phyloP scores from a whole-genome alignment of 116 monocot species.

The Trichopus zeylanicus region DNA sequence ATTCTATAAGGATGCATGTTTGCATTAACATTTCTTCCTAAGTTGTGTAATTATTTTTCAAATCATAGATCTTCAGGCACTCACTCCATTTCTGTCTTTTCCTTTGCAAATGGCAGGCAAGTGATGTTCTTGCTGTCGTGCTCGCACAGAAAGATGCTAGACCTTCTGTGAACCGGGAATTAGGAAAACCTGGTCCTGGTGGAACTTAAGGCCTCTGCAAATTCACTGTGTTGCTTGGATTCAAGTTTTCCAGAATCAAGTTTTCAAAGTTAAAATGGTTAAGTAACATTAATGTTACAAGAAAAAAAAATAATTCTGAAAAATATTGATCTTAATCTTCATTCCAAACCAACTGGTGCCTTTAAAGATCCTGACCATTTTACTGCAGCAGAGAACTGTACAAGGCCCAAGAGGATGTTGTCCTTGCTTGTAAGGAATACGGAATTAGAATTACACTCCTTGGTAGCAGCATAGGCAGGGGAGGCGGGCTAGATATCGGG shows the following conservation, averaged over 20 bases:
- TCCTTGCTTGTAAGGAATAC: conserved; percentile 73
- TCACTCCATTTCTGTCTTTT: no score
- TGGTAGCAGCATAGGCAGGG: conserved; percentile 82
- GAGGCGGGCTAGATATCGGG: conserved; percentile 85
- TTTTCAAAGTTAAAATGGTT: not conserved
- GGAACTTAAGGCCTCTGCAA: conserved; percentile 57
- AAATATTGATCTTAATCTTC: no score
- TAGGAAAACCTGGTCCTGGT: conserved; percentile 77
- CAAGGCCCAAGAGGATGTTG: conserved; percentile 91
- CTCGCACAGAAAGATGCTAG: conserved; percentile 86
- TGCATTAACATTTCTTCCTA: no score
- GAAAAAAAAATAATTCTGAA: no score
- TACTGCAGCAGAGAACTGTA: conserved; percentile 89
- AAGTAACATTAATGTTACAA: no score
- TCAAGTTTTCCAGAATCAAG: not conserved
- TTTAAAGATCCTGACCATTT: conserved; percentile 90
- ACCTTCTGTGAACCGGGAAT: conserved; percentile 64
- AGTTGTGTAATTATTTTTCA: no score
- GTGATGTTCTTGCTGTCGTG: conserved; percentile 90
- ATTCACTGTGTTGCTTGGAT: not conserved
- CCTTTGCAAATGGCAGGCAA: conserved; percentile 42
- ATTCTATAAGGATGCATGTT: no score
- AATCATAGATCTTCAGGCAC: no score
- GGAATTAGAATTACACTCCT: conserved; percentile 86
- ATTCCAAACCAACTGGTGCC: no score